Evolutionary conservation across 352 stramenopile species (phyloP).

Genomic region (Phytophthora quininea): DNA sequence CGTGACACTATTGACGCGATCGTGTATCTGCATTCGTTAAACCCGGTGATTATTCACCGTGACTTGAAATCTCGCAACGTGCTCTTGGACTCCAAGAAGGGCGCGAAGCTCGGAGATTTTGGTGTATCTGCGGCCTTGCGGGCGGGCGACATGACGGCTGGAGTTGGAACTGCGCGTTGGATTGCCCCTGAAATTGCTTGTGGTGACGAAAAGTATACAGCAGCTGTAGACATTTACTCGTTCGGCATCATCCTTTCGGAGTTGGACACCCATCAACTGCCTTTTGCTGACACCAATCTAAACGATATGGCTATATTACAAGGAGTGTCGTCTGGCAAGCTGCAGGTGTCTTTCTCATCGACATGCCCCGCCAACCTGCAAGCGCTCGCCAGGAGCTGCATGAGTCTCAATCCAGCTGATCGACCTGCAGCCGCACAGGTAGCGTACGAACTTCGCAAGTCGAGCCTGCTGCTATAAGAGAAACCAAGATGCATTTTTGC

Average conservation of each 20-base stretch:
- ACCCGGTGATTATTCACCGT: constrained; percentile 68
- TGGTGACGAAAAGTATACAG: constrained; percentile 65
- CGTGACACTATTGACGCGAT: constrained; percentile 70
- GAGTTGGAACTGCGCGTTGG: constrained; percentile 70
- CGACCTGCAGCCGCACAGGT: constrained; percentile 60
- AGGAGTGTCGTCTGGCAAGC: constrained; percentile 48
- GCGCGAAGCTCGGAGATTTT: constrained; percentile 74
- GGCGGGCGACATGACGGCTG: constrained; percentile 62
- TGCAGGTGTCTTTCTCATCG: constrained; percentile 46
- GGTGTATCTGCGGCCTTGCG: constrained; percentile 64
- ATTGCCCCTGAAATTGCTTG: constrained; percentile 66
- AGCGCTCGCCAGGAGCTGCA: constrained; percentile 56
- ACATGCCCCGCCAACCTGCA: constrained; percentile 53
- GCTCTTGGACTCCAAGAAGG: constrained; percentile 62
- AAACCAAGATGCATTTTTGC: background rate
- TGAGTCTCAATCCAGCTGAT: constrained; percentile 53
- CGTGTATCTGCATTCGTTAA: constrained; percentile 74
- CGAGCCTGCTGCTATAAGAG: constrained; percentile 48
- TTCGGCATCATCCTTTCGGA: constrained; percentile 76
- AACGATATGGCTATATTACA: constrained; percentile 69
- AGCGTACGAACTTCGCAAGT: constrained; percentile 65
- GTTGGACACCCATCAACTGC: constrained; percentile 72
- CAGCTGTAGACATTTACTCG: constrained; percentile 71
- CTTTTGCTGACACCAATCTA: constrained; percentile 59
- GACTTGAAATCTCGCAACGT: constrained; percentile 82